Base-by-base conservation (phyloP, 2,329 filamentous ascomycete genomes). In the Huntiella bhutanensis region DNA sequence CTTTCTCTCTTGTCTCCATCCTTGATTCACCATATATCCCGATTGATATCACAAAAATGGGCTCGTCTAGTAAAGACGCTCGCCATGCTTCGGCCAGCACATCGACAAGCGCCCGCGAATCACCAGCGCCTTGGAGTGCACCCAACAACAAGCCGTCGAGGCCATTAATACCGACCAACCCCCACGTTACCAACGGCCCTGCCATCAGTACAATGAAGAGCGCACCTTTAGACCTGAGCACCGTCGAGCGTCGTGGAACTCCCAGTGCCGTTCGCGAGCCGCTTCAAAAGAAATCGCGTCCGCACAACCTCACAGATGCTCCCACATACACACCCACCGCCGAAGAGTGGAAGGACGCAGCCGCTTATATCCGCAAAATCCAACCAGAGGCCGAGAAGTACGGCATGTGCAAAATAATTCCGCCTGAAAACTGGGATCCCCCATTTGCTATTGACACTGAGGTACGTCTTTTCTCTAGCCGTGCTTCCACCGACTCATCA, bases 391-490 rank as follows among this genome's bases (percentile, higher is more conserved):
- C 84, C 17, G 75, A 71, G 53, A 77, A 87, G 55, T 96, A 82
- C 62, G 91, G 91, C 43, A 82, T 98, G 46, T 87, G 86, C 71
- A 94, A 95, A 63, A 84, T 98, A 51, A 82, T 98, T 48, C 91
- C 91, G 4, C 91, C 91, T 1, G 84, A 91, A 52, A 77, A 72
- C 33, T 98, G 91, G 91, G 88, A 92, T 56, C 91, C 91, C 5
- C 72, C 85, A 12, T 96, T 98, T 60, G 87, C 87, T 38, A 92
- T 98, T 57, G 86, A 98, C 59, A 96, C 88, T 16, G 86, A 95
- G 77, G 88, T 95, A 54, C 40, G 60, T 47, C 5, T 28, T 28
- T 28, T 28, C 22, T 28, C 22, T 28, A 28, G 22, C 22, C 7
- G 22, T 28, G 7, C 22, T 28, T 28, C 22, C 22, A 6, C 22